Conservation (phyloP, 2,329 filamentous ascomycete species). For the Zymoseptoria tritici region DNA sequence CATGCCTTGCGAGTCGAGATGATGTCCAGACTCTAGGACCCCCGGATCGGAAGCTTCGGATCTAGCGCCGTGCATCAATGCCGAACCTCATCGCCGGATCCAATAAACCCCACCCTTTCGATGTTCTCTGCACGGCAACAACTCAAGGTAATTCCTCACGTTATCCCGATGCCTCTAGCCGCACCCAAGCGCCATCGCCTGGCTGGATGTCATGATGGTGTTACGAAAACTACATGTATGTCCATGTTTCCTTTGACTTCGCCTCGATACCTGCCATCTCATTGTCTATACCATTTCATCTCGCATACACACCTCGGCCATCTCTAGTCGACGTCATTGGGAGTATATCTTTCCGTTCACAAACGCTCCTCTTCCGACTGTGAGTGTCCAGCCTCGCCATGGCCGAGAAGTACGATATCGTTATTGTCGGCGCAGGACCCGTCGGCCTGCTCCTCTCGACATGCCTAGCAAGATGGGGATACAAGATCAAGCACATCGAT, state of each 20-base stretch:
- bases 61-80: not conserved
- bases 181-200: constrained; percentile 9
- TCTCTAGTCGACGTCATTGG: not conserved
- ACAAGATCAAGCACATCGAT: constrained; percentile 91
- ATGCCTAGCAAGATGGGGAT: constrained; percentile 84
- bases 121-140: not conserved
- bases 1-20: not conserved
- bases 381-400: constrained; percentile 1
- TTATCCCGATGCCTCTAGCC: constrained; percentile 8
- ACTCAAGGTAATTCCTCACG: not conserved
- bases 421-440: constrained; percentile 83
- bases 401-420: constrained; percentile 54
- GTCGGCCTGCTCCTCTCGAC: constrained; percentile 83
- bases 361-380: not conserved
- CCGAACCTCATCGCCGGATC: not conserved
- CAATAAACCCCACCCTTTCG: not conserved
- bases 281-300: not conserved
- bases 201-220: constrained; percentile 3
- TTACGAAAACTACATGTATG: constrained; percentile 9
- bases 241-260: not conserved
- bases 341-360: not conserved
- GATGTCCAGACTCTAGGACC: not conserved
- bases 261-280: constrained; percentile 1
- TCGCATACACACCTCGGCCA: not conserved
- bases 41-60: not conserved